Evolutionary conservation across 805 yeast species (phyloP).

Genomic region (Naumovozyma baii): DNA sequence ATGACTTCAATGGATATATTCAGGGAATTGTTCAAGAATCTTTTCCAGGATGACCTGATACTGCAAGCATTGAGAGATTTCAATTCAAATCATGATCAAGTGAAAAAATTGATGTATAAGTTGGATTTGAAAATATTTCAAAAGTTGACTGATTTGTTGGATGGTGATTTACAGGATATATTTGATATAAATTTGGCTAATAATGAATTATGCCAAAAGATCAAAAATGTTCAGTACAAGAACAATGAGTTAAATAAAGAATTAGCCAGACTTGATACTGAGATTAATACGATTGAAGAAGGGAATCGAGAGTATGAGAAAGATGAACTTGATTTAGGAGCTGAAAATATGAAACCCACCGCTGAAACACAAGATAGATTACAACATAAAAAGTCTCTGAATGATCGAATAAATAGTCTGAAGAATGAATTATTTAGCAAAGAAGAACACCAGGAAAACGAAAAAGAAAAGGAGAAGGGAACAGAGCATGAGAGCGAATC

Average conservation of each 20-base stretch:
- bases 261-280: constrained; percentile 39
- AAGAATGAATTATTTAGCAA: no score
- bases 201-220: constrained; percentile 21
- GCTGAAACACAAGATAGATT: background rate
- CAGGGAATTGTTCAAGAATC: constrained; percentile 11
- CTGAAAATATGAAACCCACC: no score
- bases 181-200: constrained; percentile 26
- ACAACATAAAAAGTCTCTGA: no score
- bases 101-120: constrained; percentile 17
- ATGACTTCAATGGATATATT: constrained; percentile 21
- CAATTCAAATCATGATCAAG: constrained; percentile 7
- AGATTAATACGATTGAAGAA: constrained; percentile 35
- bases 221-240: constrained; percentile 13
- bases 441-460: no score
- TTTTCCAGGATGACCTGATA: constrained; percentile 18
- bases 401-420: background rate
- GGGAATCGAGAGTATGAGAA: background rate
- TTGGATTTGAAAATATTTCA: constrained; percentile 22
- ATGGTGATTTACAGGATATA: constrained; percentile 23
- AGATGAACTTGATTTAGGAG: no score
- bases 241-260: constrained; percentile 9
- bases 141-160: constrained; percentile 11
- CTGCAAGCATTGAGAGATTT: constrained; percentile 19
- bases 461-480: background rate
- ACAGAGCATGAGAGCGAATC: background rate